phyloP scores from a whole-genome alignment of 2,329 filamentous ascomycete species.

The Scedosporium dehoogii region DNA sequence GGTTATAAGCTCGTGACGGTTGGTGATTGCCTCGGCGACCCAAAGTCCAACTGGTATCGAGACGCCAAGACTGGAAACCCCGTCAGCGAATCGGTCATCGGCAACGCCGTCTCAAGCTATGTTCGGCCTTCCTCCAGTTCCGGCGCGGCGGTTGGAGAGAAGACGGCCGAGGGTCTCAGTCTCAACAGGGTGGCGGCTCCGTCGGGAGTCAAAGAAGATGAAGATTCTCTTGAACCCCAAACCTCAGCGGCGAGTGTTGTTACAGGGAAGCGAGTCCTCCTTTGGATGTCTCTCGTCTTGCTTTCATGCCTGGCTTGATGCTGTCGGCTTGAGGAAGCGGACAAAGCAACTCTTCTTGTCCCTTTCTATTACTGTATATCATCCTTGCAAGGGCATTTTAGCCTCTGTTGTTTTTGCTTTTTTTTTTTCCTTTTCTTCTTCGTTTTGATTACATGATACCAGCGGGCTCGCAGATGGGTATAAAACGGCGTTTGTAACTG shows the following conservation, averaged over 20 bases:
- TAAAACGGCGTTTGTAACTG: background rate
- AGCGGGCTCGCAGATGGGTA: background rate
- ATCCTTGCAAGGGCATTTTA: no score
- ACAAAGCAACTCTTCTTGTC: background rate
- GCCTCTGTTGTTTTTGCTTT: background rate
- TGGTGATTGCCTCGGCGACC: constrained; percentile 43
- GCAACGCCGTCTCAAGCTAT: background rate
- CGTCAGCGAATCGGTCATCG: background rate
- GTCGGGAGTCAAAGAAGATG: no score
- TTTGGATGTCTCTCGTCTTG: no score
- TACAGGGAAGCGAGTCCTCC: no score
- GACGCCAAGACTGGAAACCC: background rate
- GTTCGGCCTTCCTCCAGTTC: no score
- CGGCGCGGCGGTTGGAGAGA: no score
- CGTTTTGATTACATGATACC: background rate
- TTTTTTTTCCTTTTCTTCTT: background rate
- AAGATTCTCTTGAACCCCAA: no score
- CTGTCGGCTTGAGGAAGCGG: no score
- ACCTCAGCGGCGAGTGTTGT: no score
- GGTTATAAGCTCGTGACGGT: constrained; percentile 15
- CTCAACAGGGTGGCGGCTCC: no score
- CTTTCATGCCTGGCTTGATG: no score
- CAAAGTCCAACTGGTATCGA: constrained; percentile 41
- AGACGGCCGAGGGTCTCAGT: no score
- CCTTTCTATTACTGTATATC: background rate